Evolutionary conservation across 2,329 filamentous ascomycete genomes (phyloP).

Genomic region (Decorospora gaudefroyi): DNA sequence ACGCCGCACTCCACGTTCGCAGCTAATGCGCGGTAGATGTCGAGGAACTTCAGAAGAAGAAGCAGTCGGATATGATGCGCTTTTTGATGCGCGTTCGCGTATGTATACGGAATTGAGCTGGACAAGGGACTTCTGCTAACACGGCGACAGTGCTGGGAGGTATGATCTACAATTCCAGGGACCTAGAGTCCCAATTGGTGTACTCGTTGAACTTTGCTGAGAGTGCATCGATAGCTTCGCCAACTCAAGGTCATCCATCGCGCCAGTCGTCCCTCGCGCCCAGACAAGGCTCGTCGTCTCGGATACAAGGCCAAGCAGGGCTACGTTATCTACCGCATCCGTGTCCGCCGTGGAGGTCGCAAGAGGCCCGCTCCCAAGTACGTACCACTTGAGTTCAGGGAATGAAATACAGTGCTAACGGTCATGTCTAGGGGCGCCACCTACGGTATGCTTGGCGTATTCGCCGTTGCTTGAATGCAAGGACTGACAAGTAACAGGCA

Average conservation of each 20-base stretch:
- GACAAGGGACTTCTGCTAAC: conserved; percentile 36
- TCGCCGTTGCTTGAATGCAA: neutral
- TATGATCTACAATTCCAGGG: conserved; percentile 52
- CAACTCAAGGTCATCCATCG: conserved; percentile 99
- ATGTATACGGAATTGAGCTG: conserved; percentile 30
- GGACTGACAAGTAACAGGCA: conserved; percentile 66
- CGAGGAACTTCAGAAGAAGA: conserved; percentile 99
- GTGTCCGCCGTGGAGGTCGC: conserved; percentile 97
- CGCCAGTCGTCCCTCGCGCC: conserved; percentile 94
- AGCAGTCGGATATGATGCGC: conserved; percentile 99
- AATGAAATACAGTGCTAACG: conserved; percentile 32
- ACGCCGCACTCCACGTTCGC: conserved; percentile 45
- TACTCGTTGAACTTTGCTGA: conserved; percentile 99
- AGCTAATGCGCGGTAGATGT: conserved; percentile 58
- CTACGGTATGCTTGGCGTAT: conserved; percentile 71
- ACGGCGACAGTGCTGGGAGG: conserved; percentile 83
- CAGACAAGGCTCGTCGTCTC: conserved; percentile 99
- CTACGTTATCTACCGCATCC: conserved; percentile 99
- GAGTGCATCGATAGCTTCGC: conserved; percentile 99
- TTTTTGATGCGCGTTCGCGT: conserved; percentile 87
- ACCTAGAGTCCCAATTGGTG: conserved; percentile 51
- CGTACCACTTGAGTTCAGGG: conserved; percentile 14
- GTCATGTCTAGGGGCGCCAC: conserved; percentile 74
- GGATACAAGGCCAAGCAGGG: conserved; percentile 99
- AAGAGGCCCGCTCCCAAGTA: conserved; percentile 89